phyloP scores from a whole-genome alignment of 768 basidiomycete species.

The Mycena albidolilacea region DNA sequence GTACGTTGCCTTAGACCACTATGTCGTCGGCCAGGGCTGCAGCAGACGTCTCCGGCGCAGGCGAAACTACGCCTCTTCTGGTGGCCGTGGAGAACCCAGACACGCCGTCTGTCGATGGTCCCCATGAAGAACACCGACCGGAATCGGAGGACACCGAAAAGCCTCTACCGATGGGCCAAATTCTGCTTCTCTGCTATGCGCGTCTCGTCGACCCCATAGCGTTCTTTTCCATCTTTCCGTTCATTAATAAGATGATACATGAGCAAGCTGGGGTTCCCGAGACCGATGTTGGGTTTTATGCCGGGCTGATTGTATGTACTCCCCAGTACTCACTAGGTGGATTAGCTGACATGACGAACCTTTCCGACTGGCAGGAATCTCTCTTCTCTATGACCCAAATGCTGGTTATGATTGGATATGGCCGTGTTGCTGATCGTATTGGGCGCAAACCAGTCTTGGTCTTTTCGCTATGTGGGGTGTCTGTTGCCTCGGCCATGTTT shows the following conservation, averaged over 20 bases:
- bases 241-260: constrained; percentile 25
- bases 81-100: constrained; percentile 18
- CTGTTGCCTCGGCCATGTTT: constrained; percentile 30
- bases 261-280: constrained; percentile 17
- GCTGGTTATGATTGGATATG: constrained; percentile 23
- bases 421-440: constrained; percentile 29
- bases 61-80: constrained; percentile 25
- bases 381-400: constrained; percentile 25
- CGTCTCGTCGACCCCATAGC: constrained; percentile 30
- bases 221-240: constrained; percentile 30
- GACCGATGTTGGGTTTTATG: constrained; percentile 26
- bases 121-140: constrained; percentile 1
- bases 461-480: constrained; percentile 24
- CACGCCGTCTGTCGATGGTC: constrained; percentile 8
- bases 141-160: constrained; percentile 2
- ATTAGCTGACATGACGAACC: not conserved
- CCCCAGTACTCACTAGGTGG: not conserved
- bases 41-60: constrained; percentile 23
- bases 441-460: constrained; percentile 34
- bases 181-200: constrained; percentile 27
- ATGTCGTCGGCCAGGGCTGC: constrained; percentile 21
- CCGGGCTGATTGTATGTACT: constrained; percentile 22
- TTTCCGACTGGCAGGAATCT: constrained; percentile 14
- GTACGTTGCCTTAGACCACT: constrained; percentile 10
- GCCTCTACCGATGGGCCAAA: constrained; percentile 24